Evolutionary conservation across 441 rosid genomes (phyloP).

Genomic region (Francoa sonchifolia): DNA sequence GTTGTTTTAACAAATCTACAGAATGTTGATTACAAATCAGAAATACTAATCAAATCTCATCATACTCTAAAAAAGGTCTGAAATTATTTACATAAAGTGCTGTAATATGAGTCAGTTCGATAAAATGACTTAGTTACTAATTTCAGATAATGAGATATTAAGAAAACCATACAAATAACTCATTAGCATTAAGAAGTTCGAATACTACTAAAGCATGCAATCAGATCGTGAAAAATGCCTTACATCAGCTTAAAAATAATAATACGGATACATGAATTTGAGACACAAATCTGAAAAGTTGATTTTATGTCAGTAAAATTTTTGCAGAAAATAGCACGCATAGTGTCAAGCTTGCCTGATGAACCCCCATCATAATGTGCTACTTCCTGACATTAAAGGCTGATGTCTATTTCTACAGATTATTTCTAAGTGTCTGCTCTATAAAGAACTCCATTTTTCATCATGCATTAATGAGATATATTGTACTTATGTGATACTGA

Average conservation of each 20-base stretch:
- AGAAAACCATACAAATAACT: no score
- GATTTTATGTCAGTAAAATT: not conserved
- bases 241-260: not conserved
- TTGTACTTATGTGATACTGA: not conserved
- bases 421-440: not conserved
- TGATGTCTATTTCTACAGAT: not conserved
- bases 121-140: no score
- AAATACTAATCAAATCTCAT: no score
- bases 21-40: no score
- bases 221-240: not conserved
- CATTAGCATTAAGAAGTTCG: no score
- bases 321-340: not conserved
- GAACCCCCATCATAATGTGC: not conserved
- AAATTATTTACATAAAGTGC: no score
- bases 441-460: not conserved
- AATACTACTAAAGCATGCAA: not conserved
- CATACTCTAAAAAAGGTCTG: no score
- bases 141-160: no score
- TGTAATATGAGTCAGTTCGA: no score
- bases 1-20: no score
- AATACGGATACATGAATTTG: not conserved
- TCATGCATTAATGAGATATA: not conserved
- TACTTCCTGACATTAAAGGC: not conserved
- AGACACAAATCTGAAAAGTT: no score
- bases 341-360: not conserved